Evolutionary conservation across 495 filamentous ascomycete species (phyloP).

Genomic region (Geoglossum glabrum): DNA sequence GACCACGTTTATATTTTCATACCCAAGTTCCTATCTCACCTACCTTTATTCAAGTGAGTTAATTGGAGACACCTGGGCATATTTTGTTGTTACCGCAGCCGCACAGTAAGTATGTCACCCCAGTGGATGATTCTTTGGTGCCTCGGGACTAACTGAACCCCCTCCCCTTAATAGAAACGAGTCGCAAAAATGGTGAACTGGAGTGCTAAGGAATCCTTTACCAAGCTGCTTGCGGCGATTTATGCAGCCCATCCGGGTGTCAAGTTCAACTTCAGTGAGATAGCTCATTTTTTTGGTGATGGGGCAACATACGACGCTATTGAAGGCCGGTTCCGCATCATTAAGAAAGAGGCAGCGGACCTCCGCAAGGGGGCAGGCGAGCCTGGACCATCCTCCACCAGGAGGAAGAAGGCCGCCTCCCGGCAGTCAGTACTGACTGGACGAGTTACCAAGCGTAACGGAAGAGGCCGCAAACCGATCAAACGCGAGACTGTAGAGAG

Average conservation of each 20-base stretch:
- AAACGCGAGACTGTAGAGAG: background rate
- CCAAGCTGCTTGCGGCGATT: slow-evolving; percentile 2
- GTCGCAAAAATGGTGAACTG: slow-evolving; percentile 5
- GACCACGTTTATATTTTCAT: too few relatives aligned
- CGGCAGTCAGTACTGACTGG: background rate
- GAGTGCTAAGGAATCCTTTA: background rate
- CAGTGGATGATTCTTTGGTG: too few relatives aligned
- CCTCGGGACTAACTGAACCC: too few relatives aligned
- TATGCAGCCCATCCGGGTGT: background rate
- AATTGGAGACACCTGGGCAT: too few relatives aligned
- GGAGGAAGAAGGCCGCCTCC: background rate
- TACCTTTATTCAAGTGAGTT: too few relatives aligned
- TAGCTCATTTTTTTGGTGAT: slow-evolving; percentile 13
- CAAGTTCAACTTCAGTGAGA: slow-evolving; percentile 13
- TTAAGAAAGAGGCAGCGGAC: slow-evolving; percentile 13
- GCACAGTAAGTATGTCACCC: too few relatives aligned
- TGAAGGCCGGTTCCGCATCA: slow-evolving; percentile 20
- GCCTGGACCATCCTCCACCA: background rate
- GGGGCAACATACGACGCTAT: slow-evolving; percentile 24
- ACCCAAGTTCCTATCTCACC: too few relatives aligned
- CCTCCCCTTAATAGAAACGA: too few relatives aligned
- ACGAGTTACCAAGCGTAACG: background rate
- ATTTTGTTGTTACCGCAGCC: too few relatives aligned
- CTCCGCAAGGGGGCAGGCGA: slow-evolving; percentile 14
- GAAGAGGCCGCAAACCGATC: background rate